A percentile compares a stretch with the other conserved stretches of the same genome.
Conservation (phyloP, 441 rosid genomes). For the Corymbia citriodora region DNA sequence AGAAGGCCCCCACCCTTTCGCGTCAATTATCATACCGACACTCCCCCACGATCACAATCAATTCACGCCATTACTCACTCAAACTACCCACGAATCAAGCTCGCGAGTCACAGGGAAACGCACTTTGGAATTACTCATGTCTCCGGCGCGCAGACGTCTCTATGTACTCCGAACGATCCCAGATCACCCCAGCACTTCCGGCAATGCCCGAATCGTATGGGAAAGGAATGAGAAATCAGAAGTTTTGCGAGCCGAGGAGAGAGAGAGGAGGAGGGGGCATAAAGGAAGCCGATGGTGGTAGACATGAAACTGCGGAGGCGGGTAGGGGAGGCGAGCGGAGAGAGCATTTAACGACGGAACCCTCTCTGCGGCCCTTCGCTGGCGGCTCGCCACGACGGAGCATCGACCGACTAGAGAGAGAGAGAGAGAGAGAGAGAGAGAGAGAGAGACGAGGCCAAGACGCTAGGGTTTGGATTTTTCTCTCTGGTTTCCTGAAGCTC, state of each 20-base stretch:
- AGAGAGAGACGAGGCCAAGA: not conserved
- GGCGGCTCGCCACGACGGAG: conserved; percentile 24
- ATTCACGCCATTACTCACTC: not conserved
- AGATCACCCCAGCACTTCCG: not conserved
- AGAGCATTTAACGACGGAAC: conserved; percentile 48
- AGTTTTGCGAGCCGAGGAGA: conserved; percentile 45
- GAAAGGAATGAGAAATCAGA: conserved; percentile 31
- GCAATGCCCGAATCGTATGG: conserved; percentile 16
- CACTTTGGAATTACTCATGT: conserved; percentile 77
- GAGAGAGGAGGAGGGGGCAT: conserved; percentile 20
- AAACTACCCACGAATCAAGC: not conserved
- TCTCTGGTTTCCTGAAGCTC: not conserved
- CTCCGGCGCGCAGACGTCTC: conserved; percentile 5
- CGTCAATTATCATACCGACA: not conserved
- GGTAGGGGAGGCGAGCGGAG: conserved; percentile 20
- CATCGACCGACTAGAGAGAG: conserved; percentile 25
- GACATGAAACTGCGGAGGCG: conserved; percentile 56
- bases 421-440: not conserved
- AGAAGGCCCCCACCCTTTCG: not conserved
- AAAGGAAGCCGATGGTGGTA: conserved; percentile 38
- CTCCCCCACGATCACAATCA: not conserved
- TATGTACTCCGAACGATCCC: conserved; percentile 1
- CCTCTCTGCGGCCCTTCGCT: conserved; percentile 33
- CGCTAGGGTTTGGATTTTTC: not conserved
- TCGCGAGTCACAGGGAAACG: not conserved